These are phyloP conservation scores for Fusarium praegraminearum DNA, from an alignment of 2,329 filamentous ascomycete species.

Conservation along the genomic window DNA sequence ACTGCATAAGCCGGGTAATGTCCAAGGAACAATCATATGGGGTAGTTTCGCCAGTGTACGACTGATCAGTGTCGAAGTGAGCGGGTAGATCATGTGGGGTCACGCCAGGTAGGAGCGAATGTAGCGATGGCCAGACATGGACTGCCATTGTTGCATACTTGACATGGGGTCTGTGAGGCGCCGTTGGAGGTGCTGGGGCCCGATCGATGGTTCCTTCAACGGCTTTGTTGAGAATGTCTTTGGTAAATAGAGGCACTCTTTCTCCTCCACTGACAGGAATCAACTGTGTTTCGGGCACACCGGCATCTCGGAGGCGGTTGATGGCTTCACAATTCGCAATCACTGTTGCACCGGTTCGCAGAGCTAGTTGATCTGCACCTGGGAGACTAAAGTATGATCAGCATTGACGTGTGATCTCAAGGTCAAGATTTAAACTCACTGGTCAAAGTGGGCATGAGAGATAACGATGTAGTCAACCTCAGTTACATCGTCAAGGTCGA, in stretches of 20 bases:
- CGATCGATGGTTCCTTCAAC: background rate
- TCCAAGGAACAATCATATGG: background rate
- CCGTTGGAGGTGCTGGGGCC: background rate
- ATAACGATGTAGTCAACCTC: background rate
- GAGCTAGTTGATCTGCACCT: background rate
- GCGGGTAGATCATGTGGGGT: background rate
- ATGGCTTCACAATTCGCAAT: background rate
- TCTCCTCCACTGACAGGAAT: background rate
- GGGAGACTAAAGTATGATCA: background rate
- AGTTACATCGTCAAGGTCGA: background rate
- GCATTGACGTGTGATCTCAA: background rate
- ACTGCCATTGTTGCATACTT: background rate
- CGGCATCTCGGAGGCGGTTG: background rate
- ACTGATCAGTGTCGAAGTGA: background rate
- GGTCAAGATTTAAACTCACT: background rate
- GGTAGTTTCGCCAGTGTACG: background rate
- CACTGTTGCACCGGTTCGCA: background rate
- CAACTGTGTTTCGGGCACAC: background rate
- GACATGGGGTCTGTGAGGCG: background rate
- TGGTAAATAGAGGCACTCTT: background rate
- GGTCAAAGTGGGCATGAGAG: slow-evolving; percentile 1
- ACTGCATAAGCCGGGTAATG: background rate
- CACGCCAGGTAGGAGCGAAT: background rate
- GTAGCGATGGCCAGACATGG: background rate
- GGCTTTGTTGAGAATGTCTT: background rate